Conservation (phyloP, 129 eudicot genomes). For the Flaveria trinervia region DNA sequence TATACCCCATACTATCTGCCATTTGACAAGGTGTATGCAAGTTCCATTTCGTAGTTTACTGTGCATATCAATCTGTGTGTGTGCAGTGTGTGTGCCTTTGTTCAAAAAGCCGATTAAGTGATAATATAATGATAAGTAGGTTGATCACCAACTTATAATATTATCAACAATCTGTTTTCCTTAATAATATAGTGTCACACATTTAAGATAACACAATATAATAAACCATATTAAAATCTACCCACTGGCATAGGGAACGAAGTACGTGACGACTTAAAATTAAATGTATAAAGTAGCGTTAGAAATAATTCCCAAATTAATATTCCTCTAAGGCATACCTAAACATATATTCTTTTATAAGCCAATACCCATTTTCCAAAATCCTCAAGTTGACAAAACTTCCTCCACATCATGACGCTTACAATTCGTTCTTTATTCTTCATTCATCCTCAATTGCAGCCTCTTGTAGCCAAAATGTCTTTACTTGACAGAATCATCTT, state of each 20-base stretch:
- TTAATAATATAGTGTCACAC: too few relatives aligned
- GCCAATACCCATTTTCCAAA: not conserved
- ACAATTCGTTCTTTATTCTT: slow-evolving; percentile 30
- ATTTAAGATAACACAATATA: not conserved
- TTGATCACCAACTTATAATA: too few relatives aligned
- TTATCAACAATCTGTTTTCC: too few relatives aligned
- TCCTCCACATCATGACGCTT: slow-evolving; percentile 28
- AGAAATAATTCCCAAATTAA: not conserved
- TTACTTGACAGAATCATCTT: slow-evolving; percentile 45
- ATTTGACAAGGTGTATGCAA: too few relatives aligned
- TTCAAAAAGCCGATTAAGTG: too few relatives aligned
- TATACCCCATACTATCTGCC: too few relatives aligned
- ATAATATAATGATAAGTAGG: too few relatives aligned
- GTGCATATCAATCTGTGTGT: too few relatives aligned
- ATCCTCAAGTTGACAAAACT: not conserved
- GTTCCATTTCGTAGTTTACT: too few relatives aligned
- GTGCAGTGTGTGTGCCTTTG: too few relatives aligned
- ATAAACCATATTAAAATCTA: not conserved
- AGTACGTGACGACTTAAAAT: not conserved
- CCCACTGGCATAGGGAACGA: not conserved
- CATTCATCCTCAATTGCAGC: slow-evolving; percentile 51
- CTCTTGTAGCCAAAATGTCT: slow-evolving; percentile 38
- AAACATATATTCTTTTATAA: too few relatives aligned
- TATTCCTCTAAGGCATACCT: too few relatives aligned
- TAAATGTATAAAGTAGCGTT: not conserved